Conservation (phyloP, 1,284 basidiomycete genomes). For the Irpex lacteus region DNA sequence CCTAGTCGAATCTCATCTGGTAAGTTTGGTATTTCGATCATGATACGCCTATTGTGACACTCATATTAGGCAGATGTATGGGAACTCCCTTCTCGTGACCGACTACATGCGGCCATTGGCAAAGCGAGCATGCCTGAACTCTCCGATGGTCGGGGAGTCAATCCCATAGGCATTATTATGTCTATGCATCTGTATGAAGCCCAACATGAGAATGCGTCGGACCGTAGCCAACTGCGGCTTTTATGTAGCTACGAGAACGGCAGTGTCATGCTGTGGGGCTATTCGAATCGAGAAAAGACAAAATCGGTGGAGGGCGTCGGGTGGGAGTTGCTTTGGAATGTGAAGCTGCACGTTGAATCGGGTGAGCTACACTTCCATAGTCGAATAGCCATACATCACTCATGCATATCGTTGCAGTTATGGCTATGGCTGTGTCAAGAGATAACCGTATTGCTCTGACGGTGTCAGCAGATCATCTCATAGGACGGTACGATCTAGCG, state of each 20-base stretch:
- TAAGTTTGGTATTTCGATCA: constrained; percentile 34
- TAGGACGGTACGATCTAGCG: constrained; percentile 65
- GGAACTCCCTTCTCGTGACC: constrained; percentile 56
- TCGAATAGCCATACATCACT: too few species aligned
- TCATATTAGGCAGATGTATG: constrained; percentile 73
- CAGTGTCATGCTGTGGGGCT: constrained; percentile 61
- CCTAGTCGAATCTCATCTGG: constrained; percentile 81
- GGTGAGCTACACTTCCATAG: constrained; percentile 45
- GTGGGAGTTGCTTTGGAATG: constrained; percentile 72
- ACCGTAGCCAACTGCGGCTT: constrained; percentile 45
- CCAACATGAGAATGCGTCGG: constrained; percentile 29
- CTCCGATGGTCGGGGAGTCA: constrained; percentile 43
- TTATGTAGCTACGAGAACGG: constrained; percentile 84
- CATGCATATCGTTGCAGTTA: constrained; percentile 50
- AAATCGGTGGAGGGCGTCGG: constrained; percentile 68
- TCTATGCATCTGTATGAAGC: constrained; percentile 63
- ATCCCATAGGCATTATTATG: constrained; percentile 76
- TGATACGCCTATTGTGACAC: not conserved
- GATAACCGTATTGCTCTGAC: constrained; percentile 64
- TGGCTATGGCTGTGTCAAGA: constrained; percentile 77
- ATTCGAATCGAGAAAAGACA: constrained; percentile 35
- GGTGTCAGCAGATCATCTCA: constrained; percentile 80
- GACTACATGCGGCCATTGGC: constrained; percentile 81
- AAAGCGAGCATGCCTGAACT: constrained; percentile 36
- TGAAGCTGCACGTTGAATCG: constrained; percentile 75